These are phyloP conservation scores for Penicillium nucicola DNA, from an alignment of 495 filamentous ascomycete species.

Conservation along the genomic window DNA sequence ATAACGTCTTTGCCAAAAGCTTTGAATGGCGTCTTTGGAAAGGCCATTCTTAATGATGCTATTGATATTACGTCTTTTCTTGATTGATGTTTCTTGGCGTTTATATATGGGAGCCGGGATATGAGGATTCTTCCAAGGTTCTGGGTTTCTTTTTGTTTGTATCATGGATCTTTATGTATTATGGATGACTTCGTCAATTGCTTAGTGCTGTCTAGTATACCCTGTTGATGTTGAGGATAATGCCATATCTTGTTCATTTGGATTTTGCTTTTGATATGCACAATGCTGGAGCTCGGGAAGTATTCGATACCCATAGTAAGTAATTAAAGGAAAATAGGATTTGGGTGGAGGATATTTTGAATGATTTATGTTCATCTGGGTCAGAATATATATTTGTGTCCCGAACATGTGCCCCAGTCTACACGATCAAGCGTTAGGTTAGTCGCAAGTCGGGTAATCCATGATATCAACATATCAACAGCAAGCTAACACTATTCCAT, in stretches of 20 bases:
- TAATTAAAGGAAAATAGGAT: neutral
- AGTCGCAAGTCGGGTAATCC: too few species aligned
- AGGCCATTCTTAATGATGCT: constrained; percentile 6
- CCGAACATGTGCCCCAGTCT: too few species aligned
- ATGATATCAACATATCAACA: too few species aligned
- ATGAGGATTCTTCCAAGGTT: neutral
- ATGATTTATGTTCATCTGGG: too few species aligned
- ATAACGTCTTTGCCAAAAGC: neutral
- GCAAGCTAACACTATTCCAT: too few species aligned
- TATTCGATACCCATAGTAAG: neutral
- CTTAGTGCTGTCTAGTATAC: constrained; percentile 7
- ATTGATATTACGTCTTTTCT: constrained; percentile 2
- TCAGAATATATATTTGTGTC: too few species aligned
- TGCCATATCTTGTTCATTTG: neutral
- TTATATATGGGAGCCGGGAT: constrained; percentile 4
- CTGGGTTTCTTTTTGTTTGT: neutral
- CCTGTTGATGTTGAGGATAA: constrained; percentile 1
- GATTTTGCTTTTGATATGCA: neutral
- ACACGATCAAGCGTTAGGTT: too few species aligned
- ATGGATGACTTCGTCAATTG: constrained; percentile 3
- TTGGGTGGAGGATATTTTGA: too few species aligned
- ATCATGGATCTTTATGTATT: constrained; percentile 6
- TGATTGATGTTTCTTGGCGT: neutral
- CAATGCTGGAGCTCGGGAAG: neutral
- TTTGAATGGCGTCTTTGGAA: neutral